phyloP scores from a whole-genome alignment of 495 filamentous ascomycete species.

The Hyaloscypha hepaticicola region DNA sequence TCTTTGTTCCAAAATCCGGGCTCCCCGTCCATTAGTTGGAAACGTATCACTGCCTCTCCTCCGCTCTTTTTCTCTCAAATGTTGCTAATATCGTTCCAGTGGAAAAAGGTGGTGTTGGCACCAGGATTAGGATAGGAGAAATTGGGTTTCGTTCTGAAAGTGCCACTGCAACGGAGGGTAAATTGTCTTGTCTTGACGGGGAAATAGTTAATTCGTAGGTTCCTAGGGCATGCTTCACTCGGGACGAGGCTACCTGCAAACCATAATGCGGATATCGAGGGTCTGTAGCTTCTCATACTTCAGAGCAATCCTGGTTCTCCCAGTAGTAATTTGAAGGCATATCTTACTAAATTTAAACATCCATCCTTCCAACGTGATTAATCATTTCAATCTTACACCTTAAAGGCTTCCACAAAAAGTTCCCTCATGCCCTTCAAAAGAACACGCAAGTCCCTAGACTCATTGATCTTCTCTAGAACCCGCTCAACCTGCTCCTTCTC shows the following conservation, averaged over 20 bases:
- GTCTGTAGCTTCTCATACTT: background rate
- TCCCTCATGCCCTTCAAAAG: constrained; percentile 93
- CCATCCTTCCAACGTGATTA: background rate
- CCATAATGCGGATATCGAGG: background rate
- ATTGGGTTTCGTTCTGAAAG: background rate
- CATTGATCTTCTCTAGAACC: constrained; percentile 75
- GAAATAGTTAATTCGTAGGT: background rate
- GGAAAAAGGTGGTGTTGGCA: constrained; percentile 16
- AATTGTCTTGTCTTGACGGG: too few species aligned
- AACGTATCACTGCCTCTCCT: too few species aligned
- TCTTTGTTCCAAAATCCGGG: too few species aligned
- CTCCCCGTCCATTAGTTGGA: too few species aligned
- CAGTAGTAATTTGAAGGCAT: background rate
- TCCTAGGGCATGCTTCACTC: background rate
- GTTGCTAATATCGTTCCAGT: too few species aligned
- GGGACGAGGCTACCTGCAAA: background rate
- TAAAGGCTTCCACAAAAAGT: constrained; percentile 66
- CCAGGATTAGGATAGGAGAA: background rate
- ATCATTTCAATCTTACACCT: constrained; percentile 34
- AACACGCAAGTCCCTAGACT: constrained; percentile 74
- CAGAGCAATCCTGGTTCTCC: background rate
- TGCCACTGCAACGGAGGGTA: too few species aligned
- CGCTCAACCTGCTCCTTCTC: constrained; percentile 69
- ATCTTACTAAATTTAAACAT: background rate
- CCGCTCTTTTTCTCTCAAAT: too few species aligned